Percentiles rank a stretch among this genome's conserved stretches.
These are phyloP conservation scores for Citrus maxima DNA, from an alignment of 345 rosid species.

Conservation along the genomic window DNA sequence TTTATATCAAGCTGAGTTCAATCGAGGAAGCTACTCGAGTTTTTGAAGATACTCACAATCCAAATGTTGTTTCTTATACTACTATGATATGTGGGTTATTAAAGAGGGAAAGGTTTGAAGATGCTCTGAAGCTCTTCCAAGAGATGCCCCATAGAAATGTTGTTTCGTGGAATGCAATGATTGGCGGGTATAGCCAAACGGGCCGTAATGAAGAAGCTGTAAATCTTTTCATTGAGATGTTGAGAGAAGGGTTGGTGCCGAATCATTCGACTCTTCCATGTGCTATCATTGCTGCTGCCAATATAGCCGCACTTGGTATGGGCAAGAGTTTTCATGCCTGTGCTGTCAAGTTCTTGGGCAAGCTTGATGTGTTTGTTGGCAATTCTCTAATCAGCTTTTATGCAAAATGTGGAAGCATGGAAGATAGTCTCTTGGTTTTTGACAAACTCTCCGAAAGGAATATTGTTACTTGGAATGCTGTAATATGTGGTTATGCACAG, in stretches of 20 bases:
- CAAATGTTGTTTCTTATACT: constrained; percentile 73
- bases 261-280: constrained; percentile 56
- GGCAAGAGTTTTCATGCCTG: constrained; percentile 76
- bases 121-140: constrained; percentile 47
- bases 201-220: constrained; percentile 80
- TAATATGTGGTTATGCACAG: constrained; percentile 78
- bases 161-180: constrained; percentile 79
- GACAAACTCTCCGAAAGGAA: constrained; percentile 32
- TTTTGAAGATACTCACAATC: constrained; percentile 39
- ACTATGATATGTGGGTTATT: constrained; percentile 57
- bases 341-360: constrained; percentile 51
- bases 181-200: constrained; percentile 72
- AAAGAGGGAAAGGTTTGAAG: constrained; percentile 38
- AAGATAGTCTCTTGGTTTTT: constrained; percentile 58
- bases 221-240: constrained; percentile 58
- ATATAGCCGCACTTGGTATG: constrained; percentile 60
- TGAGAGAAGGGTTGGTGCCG: constrained; percentile 60
- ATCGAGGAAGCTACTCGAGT: neutral
- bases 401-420: constrained; percentile 81
- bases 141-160: constrained; percentile 67
- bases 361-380: constrained; percentile 37
- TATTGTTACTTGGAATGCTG: constrained; percentile 70
- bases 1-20: constrained; percentile 28
- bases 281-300: constrained; percentile 53
- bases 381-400: constrained; percentile 75